Base-by-base conservation (phyloP, 2,329 filamentous ascomycete species). In the Fusarium sp. region DNA sequence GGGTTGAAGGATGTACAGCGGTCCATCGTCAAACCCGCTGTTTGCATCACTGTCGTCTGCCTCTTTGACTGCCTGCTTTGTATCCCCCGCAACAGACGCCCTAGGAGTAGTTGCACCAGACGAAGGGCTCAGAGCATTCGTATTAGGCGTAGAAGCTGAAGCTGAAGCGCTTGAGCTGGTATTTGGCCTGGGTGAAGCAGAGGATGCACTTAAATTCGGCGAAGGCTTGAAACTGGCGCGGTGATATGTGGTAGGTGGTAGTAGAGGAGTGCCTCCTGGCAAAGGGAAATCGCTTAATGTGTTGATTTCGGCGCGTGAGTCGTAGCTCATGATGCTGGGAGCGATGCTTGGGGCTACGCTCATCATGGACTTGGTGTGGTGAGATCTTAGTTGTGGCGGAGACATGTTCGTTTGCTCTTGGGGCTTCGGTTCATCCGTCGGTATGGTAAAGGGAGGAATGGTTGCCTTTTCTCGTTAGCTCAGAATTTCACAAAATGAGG, bases 1-100 rank as follows among this genome's bases (percentile, higher is more conserved):
- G 14, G 87, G 87, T 66, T 89, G 87, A 7, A 89, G 79, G 23
- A 89, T 80, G 62, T 83, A 88, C 2, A 88, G 72, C 0, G 81
- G 77, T 12, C 80, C 80, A 41, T 86, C 80, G 9, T 72, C 58
- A 27, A 74, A 46, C 4, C 55, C 60, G 10, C 60, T 27, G 21
- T 66, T 43, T 16, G 60, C 21, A 30, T 72, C 66, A 18, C 50
- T 65, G 45, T 61, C 57, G 10, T 74, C 64, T 3, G 65, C 47
- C 18, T 61, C 53, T 9, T 53, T 34, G 7, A 51, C 53, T 59
- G 23, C 14, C 16, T 63, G 61, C 23, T 65, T 64, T 20, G 47
- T 12, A 14, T 61, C 69, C 11, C 49, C 55, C 2, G 32, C 49
- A 28, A 66, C 32, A 28, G 65, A 62, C 5, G 65, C 69, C 30